Conservation (phyloP, 2,329 filamentous ascomycete species). For the Dactylellina cionopaga region DNA sequence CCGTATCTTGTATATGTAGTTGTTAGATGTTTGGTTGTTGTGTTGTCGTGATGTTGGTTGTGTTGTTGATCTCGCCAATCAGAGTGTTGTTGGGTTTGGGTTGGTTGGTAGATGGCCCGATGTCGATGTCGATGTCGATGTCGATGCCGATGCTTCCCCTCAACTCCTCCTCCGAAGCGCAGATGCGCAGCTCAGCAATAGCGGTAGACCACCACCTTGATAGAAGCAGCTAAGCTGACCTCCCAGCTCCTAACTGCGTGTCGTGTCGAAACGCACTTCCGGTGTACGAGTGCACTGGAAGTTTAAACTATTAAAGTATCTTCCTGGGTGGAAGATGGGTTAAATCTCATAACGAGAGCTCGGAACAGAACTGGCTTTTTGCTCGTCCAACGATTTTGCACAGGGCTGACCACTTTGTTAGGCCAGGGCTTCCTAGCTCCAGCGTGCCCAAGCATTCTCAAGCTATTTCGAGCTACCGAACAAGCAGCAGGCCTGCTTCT, state of each 20-base stretch:
- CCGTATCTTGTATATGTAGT: no score
- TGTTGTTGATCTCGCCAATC: constrained; percentile 28
- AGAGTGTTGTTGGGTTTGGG: no score
- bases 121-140: neutral
- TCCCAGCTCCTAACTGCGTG: constrained; percentile 48
- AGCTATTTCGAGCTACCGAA: constrained; percentile 10
- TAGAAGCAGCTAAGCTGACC: constrained; percentile 45
- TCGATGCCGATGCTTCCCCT: constrained; percentile 20
- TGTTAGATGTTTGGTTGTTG: neutral
- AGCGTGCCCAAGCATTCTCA: constrained; percentile 2
- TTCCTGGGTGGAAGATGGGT: constrained; percentile 39
- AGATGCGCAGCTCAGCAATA: constrained; percentile 31
- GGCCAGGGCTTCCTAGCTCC: constrained; percentile 20
- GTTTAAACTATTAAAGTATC: constrained; percentile 39
- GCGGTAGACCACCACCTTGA: constrained; percentile 27
- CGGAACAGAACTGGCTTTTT: constrained; percentile 41
- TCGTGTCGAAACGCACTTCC: constrained; percentile 44
- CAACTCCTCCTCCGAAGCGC: constrained; percentile 47
- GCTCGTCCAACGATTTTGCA: constrained; percentile 14
- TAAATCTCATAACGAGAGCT: constrained; percentile 35
- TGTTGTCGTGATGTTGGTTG: constrained; percentile 21
- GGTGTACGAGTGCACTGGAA: constrained; percentile 42
- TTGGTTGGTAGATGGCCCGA: neutral
- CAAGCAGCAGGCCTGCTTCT: neutral
- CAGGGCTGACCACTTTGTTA: constrained; percentile 37